phyloP scores from a whole-genome alignment of 192 early-diverging fungal genomes.

The Glomus cerebriforme region DNA sequence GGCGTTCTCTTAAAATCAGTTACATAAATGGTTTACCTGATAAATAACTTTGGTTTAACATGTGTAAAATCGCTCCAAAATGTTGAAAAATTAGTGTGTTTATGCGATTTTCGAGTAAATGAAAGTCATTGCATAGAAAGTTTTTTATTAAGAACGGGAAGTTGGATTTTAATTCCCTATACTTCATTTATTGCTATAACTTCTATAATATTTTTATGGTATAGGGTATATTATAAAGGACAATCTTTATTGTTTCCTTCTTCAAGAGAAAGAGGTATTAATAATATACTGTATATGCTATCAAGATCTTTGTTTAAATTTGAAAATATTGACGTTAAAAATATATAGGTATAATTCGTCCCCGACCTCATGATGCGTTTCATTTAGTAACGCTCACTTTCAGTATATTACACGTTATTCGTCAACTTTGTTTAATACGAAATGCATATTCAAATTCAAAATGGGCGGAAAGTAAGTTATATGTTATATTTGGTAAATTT shows the following conservation, averaged over 20 bases:
- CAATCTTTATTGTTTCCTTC: conserved; percentile 23
- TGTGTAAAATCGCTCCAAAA: conserved; percentile 1
- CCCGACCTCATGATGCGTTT: conserved; percentile 8
- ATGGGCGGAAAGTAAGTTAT: not conserved
- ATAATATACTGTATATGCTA: not conserved
- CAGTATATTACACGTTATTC: not conserved
- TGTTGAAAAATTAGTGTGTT: not conserved
- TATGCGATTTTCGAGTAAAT: conserved; percentile 24
- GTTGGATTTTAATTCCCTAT: not conserved
- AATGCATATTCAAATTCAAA: not conserved
- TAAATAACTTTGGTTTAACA: conserved; percentile 1
- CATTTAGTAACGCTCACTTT: conserved; percentile 6
- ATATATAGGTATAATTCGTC: not conserved
- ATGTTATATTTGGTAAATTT: not conserved
- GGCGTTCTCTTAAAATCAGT: not conserved
- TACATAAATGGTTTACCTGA: conserved; percentile 1
- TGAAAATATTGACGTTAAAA: not conserved
- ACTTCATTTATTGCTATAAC: not conserved
- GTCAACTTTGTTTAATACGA: not conserved
- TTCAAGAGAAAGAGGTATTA: conserved; percentile 10
- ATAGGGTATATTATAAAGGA: not conserved
- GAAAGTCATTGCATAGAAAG: not conserved
- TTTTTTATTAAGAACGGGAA: conserved; percentile 3
- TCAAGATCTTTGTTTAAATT: not conserved
- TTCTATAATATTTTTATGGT: not conserved